Evolutionary conservation across 2,329 filamentous ascomycete genomes (phyloP), one percentile per base, ranked within the genome.

Genomic region (Phyllosticta paracitricarpa): DNA sequence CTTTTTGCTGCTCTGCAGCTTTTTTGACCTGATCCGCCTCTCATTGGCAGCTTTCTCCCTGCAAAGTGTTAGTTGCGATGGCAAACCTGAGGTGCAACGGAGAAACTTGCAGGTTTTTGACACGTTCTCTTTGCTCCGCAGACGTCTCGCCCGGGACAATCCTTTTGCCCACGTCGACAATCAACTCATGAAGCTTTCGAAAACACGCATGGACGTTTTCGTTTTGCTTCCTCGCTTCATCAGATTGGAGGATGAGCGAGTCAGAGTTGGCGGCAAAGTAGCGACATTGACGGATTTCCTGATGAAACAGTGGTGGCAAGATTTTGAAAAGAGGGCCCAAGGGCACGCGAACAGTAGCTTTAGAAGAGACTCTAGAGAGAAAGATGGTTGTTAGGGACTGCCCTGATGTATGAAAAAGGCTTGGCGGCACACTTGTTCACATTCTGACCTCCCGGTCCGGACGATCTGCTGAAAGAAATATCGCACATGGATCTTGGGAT

Each of bases 381-480:
- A 33, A 10, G 33, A 35, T 14, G 59, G 60, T 24, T 40, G 51
- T 57, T 33, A 61, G 55, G 25, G 35, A 52, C 53, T 61, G 54
- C 54, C 57, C 52, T 48, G 24, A 30, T 56, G 51, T 30, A 57
- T 51, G 57, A 51, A 54, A 54, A 55, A 54, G 33, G 54, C 17
- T 51, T 56, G 35, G 61, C 64, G 24, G 51, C 77, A 65, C 72
- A 87, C 84, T 87, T 87, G 73, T 87, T 87, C 61, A 87, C 84
- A 74, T 87, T 87, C 71, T 87, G 84, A 10, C 84, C 84, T 57
- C 84, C 84, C 19, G 84, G 84, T 3, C 84, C 84, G 58, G 83
- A 84, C 2, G 84, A 85, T 62, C 84, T 78, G 69, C 82, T 85
- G 70, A 85, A 87, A 56, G 78, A 82, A 65, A 87, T 69, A 63